Base-by-base conservation (phyloP, 768 basidiomycete genomes). In the Leucosporidium creatinivorum region DNA sequence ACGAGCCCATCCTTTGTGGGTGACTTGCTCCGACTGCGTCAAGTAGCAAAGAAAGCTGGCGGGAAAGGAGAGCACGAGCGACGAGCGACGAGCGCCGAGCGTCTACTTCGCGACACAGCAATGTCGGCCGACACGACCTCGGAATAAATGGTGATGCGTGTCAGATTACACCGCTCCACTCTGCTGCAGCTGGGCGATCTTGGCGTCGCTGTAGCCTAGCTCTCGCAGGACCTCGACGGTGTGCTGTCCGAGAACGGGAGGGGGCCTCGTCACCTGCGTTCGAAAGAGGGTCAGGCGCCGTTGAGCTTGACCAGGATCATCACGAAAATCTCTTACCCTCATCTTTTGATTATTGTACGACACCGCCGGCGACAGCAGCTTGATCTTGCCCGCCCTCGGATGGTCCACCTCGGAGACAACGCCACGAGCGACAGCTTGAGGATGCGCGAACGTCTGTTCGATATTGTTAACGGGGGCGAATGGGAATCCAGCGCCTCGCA, bases 381-480 rank as follows among this genome's bases (percentile, higher is more conserved):
- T 75, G 52, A 76, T 60, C 61, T 68, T 72, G 85, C 90, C 89
- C 73, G 86, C 85, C 57, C 89, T 81, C 47, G 87, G 85, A 78
- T 91, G 90, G 84, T 79, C 58, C 60, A 94, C 83, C 73, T 92
- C 89, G 31, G 88, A 83, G 0, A 85, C 85, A 50, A 89, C 84
- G 61, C 83, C 80, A 58, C 93, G 83, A 33, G 92, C 91, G 50
- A 86, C 75, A 2, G 89, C 90, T 80, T 91, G 83, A 10, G 91
- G 91, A 78, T 96, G 93, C 44, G 85, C 84, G 75, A 96, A 97
- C 4, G 93, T 92, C 77, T 92, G 86, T 67, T 83, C 76, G 67
- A 97, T 90, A 73, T 90, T 87, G 77, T 96, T 96, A 80, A 97
- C 94, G 23, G 93, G 93, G 36, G 89, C 89, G 78, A 88, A 87